phyloP scores from a whole-genome alignment of 495 filamentous ascomycete genomes.

The Sordaria brevicollis region DNA sequence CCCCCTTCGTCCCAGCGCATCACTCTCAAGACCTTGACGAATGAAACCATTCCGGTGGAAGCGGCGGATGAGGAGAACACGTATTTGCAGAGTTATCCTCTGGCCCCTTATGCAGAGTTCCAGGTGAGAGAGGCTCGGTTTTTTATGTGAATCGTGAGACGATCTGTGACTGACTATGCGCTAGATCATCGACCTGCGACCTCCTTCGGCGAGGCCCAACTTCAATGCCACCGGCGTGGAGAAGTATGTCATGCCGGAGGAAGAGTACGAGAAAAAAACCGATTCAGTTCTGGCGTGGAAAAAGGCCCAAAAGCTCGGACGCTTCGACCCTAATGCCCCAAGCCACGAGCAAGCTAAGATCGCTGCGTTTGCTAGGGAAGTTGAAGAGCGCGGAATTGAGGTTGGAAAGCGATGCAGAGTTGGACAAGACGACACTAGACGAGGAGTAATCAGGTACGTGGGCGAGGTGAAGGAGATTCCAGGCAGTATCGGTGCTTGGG shows the following conservation, averaged over 20 bases:
- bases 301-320: constrained; percentile 78
- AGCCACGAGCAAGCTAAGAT: constrained; percentile 60
- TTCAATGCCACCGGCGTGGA: constrained; percentile 71
- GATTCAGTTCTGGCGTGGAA: constrained; percentile 94
- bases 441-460: constrained; percentile 76
- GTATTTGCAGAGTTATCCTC: constrained; percentile 48
- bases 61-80: constrained; percentile 58
- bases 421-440: constrained; percentile 53
- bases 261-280: constrained; percentile 70
- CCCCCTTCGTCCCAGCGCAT: constrained; percentile 72
- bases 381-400: constrained; percentile 54
- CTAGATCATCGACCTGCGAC: constrained; percentile 74
- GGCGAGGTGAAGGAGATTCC: constrained; percentile 78
- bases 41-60: constrained; percentile 45
- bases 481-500: constrained; percentile 60
- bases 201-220: constrained; percentile 57
- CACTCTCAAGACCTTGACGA: constrained; percentile 47
- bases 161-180: background rate
- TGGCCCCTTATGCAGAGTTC: constrained; percentile 65
- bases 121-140: constrained; percentile 45
- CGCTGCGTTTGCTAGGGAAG: constrained; percentile 51
- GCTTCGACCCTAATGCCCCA: constrained; percentile 82
- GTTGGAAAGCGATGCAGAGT: constrained; percentile 57
- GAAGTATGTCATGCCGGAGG: constrained; percentile 74
- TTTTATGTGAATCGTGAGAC: background rate